Evolutionary conservation across 2,329 filamentous ascomycete genomes (phyloP), one percentile per base, ranked within the genome.

Genomic region (Sclerotinia spermophila): DNA sequence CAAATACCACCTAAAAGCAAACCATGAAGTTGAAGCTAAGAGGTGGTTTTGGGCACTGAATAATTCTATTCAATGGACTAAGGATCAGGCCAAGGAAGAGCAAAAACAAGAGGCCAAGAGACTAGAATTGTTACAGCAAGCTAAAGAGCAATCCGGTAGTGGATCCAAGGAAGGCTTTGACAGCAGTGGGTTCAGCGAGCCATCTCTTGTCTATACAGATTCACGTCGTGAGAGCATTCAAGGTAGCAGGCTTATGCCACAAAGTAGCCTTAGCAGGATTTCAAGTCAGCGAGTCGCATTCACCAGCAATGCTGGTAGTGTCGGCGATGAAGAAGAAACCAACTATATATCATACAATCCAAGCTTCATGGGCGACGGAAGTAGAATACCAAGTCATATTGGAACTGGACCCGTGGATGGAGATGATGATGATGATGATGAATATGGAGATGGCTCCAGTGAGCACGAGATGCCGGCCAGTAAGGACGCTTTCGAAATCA

Each of bases 31-130:
- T 40, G 96, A 99, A 81, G 95, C 96, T 8, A 99, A 99, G 82
- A 89, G 96, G 69, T 99, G 96, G 96, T 99, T 96, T 81, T 99
- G 96, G 96, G 93, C 96, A 0, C 84, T 99, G 73, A 99, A 99
- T 82, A 99, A 99, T 80, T 95, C 96, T 8, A 99, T 99, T 65
- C 96, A 98, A 79, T 98, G 93, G 92, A 91, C 93, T 73, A 99
- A 99, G 81, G 96, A 99, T 78, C 96, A 98, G 82, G 94, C 93
- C 11, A 94, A 92, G 76, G 93, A 97, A 80, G 95, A 97, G 77
- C 91, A 95, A 78, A 89, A 86, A 75, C 89, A 94, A 72, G 89
- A 89, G 45, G 89, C 89, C 11, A 89, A 89, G 70, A 92, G 90
- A 76, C 91, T 90, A 8, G 93, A 96, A 80, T 85, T 90, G 48